Conservation (phyloP, 768 basidiomycete genomes). For the Lentinula guzmanii region DNA sequence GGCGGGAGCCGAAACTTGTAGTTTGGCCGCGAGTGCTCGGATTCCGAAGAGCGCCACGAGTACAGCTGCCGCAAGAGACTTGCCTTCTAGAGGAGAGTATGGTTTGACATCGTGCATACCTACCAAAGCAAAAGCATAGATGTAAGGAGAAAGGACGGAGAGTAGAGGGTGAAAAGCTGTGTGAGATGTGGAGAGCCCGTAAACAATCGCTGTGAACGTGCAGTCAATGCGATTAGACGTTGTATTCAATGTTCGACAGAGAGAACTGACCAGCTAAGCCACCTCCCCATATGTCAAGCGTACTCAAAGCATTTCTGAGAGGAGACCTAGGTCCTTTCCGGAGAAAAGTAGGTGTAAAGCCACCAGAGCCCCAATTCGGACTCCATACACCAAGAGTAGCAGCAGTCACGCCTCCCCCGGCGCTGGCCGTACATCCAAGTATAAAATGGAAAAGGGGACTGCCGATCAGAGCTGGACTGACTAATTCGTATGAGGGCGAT, state of each 20-base stretch:
- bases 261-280: constrained; percentile 32
- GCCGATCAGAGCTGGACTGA: constrained; percentile 27
- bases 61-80: background rate
- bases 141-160: background rate
- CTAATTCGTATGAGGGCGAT: constrained; percentile 10
- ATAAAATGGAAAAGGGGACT: constrained; percentile 42
- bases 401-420: constrained; percentile 39
- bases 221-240: background rate
- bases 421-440: constrained; percentile 39
- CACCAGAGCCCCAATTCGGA: constrained; percentile 32
- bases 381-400: constrained; percentile 39
- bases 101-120: background rate
- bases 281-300: constrained; percentile 49
- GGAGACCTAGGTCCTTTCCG: constrained; percentile 26
- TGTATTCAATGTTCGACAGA: background rate
- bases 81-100: background rate
- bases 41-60: background rate
- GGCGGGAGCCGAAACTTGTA: background rate
- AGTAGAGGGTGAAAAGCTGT: background rate
- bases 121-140: background rate
- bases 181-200: background rate
- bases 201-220: background rate
- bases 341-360: constrained; percentile 38
- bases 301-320: constrained; percentile 29
- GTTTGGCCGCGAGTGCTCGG: background rate